Evolutionary conservation across 805 yeast genomes (phyloP).

Genomic region (Wickerhamiella hasegawae): DNA sequence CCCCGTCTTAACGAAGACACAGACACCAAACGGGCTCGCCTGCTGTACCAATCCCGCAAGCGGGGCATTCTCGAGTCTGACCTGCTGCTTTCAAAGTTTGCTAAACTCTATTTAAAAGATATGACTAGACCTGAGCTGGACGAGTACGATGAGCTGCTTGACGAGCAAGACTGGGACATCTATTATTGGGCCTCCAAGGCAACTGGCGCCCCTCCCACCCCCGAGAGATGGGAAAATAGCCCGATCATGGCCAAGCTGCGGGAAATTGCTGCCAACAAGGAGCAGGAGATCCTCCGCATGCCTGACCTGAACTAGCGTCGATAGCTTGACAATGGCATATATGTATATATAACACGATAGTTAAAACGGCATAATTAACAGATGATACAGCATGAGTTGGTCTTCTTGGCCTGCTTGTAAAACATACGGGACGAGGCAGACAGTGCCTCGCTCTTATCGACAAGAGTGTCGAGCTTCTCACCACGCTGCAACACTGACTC

Average conservation of each 20-base stretch:
- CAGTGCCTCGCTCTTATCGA: conserved; percentile 88
- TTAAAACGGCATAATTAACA: conserved; percentile 26
- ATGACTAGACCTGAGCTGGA: conserved; percentile 52
- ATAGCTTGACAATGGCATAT: too few species aligned
- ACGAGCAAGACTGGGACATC: conserved; percentile 98
- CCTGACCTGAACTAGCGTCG: conserved; percentile 48
- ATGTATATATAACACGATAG: too few species aligned
- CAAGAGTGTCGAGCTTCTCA: conserved; percentile 84
- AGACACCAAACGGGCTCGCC: conserved; percentile 68
- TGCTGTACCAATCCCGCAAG: conserved; percentile 81
- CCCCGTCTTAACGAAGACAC: conserved; percentile 57
- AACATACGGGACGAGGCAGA: conserved; percentile 82
- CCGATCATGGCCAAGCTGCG: conserved; percentile 49
- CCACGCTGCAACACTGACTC: conserved; percentile 92
- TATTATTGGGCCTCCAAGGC: conserved; percentile 94
- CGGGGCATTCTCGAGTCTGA: conserved; percentile 94
- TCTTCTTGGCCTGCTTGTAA: conserved; percentile 92
- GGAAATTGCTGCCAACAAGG: conserved; percentile 56
- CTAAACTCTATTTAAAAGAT: conserved; percentile 48
- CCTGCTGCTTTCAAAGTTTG: conserved; percentile 67
- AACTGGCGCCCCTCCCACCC: conserved; percentile 56
- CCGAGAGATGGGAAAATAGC: conserved; percentile 68
- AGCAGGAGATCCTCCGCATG: conserved; percentile 68
- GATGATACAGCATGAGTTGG: conserved; percentile 75
- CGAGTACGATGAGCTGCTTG: conserved; percentile 70